Evolutionary conservation across 148 eudicot species (phyloP).

Genomic region (Fallopia convolvulus): DNA sequence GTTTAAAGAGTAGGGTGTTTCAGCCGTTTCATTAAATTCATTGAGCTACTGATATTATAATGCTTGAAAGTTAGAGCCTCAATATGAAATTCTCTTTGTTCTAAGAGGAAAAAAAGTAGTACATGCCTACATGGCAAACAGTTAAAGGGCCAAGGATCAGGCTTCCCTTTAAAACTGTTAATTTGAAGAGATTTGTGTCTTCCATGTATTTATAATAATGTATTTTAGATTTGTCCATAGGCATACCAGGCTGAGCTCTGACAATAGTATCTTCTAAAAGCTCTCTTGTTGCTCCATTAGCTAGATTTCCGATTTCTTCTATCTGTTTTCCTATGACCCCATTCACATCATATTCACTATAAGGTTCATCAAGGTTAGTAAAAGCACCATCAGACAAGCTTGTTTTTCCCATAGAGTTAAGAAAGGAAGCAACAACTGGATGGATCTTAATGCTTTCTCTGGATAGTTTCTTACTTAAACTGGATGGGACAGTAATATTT

Average conservation of each 20-base stretch:
- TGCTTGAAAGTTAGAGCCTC: not conserved
- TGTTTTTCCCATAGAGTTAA: conserved; percentile 16
- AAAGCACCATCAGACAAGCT: conserved; percentile 12
- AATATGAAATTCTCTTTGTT: not conserved
- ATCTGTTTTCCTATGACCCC: conserved; percentile 39
- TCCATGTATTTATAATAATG: not conserved
- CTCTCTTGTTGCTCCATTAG: conserved; percentile 21
- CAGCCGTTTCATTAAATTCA: not conserved
- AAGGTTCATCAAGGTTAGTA: conserved; percentile 20
- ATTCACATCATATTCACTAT: conserved; percentile 36
- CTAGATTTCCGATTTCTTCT: conserved; percentile 32
- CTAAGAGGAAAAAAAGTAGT: not conserved
- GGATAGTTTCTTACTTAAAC: conserved; percentile 38
- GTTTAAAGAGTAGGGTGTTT: not conserved
- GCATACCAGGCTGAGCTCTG: not conserved
- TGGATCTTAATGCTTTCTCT: conserved; percentile 30
- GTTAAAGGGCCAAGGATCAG: not conserved
- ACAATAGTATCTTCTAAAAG: conserved; percentile 1
- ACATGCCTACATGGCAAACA: not conserved
- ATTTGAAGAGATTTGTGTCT: not conserved
- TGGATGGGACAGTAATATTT: conserved; percentile 30
- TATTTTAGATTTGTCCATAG: not conserved
- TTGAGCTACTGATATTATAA: not conserved
- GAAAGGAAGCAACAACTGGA: conserved; percentile 41
- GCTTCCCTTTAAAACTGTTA: not conserved